Base-by-base conservation (phyloP, 805 yeast genomes). In the Vanderwaltozyma tropicalis region DNA sequence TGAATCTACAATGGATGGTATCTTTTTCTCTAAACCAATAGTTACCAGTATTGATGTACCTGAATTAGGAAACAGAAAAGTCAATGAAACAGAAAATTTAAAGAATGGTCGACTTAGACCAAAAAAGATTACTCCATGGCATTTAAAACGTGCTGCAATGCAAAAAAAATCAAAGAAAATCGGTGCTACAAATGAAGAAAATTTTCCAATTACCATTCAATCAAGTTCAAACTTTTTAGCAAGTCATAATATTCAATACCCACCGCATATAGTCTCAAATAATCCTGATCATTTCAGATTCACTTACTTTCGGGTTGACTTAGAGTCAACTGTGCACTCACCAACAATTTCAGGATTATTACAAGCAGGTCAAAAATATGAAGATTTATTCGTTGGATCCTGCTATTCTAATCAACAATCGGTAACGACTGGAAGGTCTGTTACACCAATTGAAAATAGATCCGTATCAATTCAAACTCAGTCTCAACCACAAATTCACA, bases 291-390 rank as follows among this genome's bases (percentile, higher is more conserved):
- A 74, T 43, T 78, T 76, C 55, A 67, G 97, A 45, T 89, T 84
- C 64, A 86, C 97, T 0, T 89, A 89, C 54, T 89, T 92, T 61
- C 70, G 97, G 46, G 95, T 87, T 45, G 94, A 86, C 51, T 60
- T 89, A 46, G 82, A 80, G 13, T 76, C 86, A n/a, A 88, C 97
- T 0, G 75, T 88, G 18, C 96, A 88, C 59, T 76, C 96, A 0
- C 86, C 95, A 2, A 79, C 84, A 5, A 79, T 88, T 19, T 80
- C 94, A 3, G 96, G 96, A 0, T 64, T 88, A 17, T 53, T 81
- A 26, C 79, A 76, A 49, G 74, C 76, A 1, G 77, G 71, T 11
- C 77, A 73, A 47, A 63, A 69, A 3, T 79, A 79, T 53, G 71
- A 68, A 5, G 83, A 80, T 43, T 59, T 82, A 28, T 82, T 82